Evolutionary conservation across 495 filamentous ascomycete species (phyloP), one percentile per base, ranked within the genome.

Genomic region (Monascus purpureus): DNA sequence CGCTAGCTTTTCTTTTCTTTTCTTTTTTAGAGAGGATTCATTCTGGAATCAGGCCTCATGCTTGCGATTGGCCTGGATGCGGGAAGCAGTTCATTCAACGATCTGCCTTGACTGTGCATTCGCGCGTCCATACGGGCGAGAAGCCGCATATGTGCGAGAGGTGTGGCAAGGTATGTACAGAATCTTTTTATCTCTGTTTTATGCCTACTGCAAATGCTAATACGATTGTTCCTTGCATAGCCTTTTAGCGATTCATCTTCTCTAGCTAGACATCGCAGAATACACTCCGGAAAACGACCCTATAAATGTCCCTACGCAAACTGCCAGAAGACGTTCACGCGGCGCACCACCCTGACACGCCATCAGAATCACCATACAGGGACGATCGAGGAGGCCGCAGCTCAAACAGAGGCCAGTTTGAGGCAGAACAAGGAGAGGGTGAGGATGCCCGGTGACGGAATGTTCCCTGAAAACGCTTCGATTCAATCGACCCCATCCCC

Each of bases 181-280:
- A 18, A 15, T 28, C 11, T 11, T 17, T 25, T 15, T 33, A 29
- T 36, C 35, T 26, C 17, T 29, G 17, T 17, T 19, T 13, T 12
- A 20, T 19, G 29, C 30, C 18, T 17, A 27, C 6, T 25, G 16
- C 29, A 7, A 25, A 13, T 11, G 34, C 19, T 29, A 49, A 50
- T 35, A 53, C 38, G 20, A 46, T 36, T n/a, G n/a, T n/a, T n/a
- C n/a, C 18, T 24, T 25, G 29, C 44, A 37, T 43, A 96, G 90
- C 88, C 87, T n/a, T 97, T 97, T 47, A 95, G 88, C 49, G 90
- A 97, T 54, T 94, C 87, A 12, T 95, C 88, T 45, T 96, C 90
- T 6, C 61, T 97, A 22, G 90, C 90, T 13, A 69, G 90, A 23
- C 90, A 97, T 61, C 78, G 90, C 16, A 73, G 90, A 17, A 97